Conservation (phyloP, 164 flowering plant species). For the Amborella trichopoda region DNA sequence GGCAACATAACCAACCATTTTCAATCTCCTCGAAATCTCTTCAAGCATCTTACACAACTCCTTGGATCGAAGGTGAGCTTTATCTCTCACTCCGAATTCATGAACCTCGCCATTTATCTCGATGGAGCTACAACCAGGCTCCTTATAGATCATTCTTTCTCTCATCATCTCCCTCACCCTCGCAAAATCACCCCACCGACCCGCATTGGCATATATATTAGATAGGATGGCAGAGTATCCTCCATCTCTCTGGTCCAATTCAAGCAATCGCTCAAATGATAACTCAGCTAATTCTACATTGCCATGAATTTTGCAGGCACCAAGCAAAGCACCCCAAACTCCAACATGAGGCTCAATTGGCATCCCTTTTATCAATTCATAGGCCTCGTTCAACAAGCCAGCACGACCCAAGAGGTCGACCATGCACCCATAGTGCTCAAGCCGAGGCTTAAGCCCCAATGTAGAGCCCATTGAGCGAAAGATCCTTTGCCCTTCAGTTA, state of each 20-base stretch:
- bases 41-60: conserved; percentile 9
- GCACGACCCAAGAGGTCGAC: neutral
- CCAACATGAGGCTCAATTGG: conserved; percentile 1
- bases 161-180: neutral
- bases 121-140: conserved; percentile 1
- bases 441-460: neutral
- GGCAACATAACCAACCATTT: conserved; percentile 2
- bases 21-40: conserved; percentile 9
- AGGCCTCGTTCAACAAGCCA: neutral
- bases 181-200: neutral
- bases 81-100: conserved; percentile 4
- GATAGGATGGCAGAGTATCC: neutral
- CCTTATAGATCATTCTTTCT: neutral
- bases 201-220: neutral
- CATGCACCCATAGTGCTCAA: conserved; percentile 2
- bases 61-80: conserved; percentile 6
- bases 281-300: neutral
- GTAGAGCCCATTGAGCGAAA: neutral
- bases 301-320: neutral
- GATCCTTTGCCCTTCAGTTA: conserved; percentile 2
- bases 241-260: neutral
- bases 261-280: neutral
- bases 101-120: neutral
- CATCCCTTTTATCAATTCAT: neutral
- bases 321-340: neutral